Evolutionary conservation across 495 filamentous ascomycete species (phyloP).

Genomic region (Astrothelium macrocarpum): DNA sequence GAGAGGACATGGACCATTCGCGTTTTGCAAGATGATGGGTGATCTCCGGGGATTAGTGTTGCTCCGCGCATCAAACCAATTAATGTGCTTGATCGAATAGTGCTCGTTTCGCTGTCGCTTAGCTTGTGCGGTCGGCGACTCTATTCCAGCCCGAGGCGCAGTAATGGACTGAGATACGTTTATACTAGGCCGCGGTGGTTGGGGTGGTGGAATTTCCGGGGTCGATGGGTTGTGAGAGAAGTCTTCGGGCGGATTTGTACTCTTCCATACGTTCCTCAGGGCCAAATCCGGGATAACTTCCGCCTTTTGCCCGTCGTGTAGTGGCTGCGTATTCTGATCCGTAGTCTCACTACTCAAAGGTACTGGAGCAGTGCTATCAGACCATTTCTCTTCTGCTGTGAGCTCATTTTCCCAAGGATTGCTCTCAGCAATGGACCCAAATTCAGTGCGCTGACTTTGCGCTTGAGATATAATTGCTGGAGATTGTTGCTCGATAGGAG

Average conservation of each 20-base stretch:
- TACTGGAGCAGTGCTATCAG: not conserved
- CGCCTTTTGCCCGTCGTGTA: conserved; percentile 10
- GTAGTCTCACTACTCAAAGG: conserved; percentile 12
- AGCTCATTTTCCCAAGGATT: conserved; percentile 10
- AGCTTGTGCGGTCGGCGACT: conserved; percentile 25
- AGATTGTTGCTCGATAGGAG: conserved; percentile 14
- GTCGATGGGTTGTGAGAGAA: conserved; percentile 17
- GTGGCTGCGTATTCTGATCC: conserved; percentile 21
- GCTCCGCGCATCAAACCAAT: conserved; percentile 44
- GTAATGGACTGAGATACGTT: conserved; percentile 16
- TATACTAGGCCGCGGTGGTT: conserved; percentile 8
- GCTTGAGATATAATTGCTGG: conserved; percentile 15
- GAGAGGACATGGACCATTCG: conserved; percentile 87
- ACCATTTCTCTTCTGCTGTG: conserved; percentile 5
- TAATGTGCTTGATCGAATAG: conserved; percentile 61
- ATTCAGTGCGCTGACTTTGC: conserved; percentile 1
- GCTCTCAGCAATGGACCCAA: conserved; percentile 10
- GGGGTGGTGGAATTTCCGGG: conserved; percentile 15
- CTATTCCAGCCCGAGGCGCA: conserved; percentile 11
- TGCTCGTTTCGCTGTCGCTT: conserved; percentile 48
- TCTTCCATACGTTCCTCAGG: conserved; percentile 11
- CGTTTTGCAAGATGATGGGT: conserved; percentile 82
- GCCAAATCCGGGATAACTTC: not conserved
- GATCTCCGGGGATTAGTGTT: conserved; percentile 35
- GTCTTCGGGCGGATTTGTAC: conserved; percentile 10